These are phyloP conservation scores for Puccinia triticina DNA, from an alignment of 1,284 basidiomycete species.

Conservation along the genomic window DNA sequence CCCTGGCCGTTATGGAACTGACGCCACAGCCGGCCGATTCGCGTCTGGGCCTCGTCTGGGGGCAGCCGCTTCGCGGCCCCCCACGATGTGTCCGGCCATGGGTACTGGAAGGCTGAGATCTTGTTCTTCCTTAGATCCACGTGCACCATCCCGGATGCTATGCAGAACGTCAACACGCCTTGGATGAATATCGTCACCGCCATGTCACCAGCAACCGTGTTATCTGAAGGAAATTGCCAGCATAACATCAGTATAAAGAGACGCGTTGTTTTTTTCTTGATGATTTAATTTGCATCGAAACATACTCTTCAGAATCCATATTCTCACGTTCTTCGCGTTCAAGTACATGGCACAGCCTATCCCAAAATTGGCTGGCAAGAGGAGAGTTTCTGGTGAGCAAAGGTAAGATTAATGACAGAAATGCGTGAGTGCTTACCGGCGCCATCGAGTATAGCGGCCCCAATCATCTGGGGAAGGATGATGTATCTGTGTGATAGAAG, in stretches of 20 bases:
- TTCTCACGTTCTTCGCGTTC: conserved; percentile 40
- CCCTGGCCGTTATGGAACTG: conserved; percentile 55
- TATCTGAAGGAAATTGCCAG: conserved; percentile 17
- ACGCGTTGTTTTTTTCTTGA: background rate
- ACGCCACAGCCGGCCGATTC: conserved; percentile 52
- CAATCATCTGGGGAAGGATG: conserved; percentile 49
- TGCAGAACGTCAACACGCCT: conserved; percentile 57
- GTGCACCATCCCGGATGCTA: conserved; percentile 56
- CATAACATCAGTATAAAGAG: background rate
- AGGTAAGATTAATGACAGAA: too few species aligned
- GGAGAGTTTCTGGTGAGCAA: background rate
- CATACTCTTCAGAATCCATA: conserved; percentile 39
- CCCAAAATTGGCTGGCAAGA: conserved; percentile 55
- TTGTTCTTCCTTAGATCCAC: conserved; percentile 55
- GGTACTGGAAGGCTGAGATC: conserved; percentile 54
- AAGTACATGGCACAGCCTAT: conserved; percentile 54
- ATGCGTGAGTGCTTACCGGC: conserved; percentile 4
- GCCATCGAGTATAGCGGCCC: conserved; percentile 53
- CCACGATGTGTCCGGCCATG: conserved; percentile 55
- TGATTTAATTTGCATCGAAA: background rate
- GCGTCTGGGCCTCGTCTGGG: conserved; percentile 51
- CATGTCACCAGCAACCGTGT: conserved; percentile 54
- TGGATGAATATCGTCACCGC: conserved; percentile 57
- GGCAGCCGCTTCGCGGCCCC: conserved; percentile 52
- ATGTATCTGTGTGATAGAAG: conserved; percentile 39